Conservation (phyloP, 345 rosid species). For the Aquilaria malaccensis region DNA sequence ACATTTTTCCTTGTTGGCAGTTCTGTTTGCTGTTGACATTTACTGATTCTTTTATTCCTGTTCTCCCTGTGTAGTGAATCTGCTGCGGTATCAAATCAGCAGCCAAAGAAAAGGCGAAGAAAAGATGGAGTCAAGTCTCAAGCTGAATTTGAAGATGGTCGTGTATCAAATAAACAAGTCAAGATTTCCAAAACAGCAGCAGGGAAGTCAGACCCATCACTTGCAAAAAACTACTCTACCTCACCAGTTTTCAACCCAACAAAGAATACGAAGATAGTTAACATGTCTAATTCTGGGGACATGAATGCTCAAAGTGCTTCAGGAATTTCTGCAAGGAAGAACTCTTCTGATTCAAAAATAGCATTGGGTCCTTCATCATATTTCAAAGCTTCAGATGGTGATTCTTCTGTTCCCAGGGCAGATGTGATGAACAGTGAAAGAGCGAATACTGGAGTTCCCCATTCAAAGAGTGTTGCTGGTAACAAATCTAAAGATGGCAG, state of each 20-base stretch:
- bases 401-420: constrained; percentile 27
- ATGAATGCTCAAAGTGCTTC: constrained; percentile 31
- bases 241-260: constrained; percentile 27
- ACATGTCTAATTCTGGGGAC: constrained; percentile 15
- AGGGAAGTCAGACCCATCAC: constrained; percentile 28
- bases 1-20: too few species aligned
- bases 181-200: constrained; percentile 40
- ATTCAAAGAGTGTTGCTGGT: constrained; percentile 28
- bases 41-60: constrained; percentile 1
- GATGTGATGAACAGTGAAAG: constrained; percentile 45
- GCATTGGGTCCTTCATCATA: constrained; percentile 33
- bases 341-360: constrained; percentile 39
- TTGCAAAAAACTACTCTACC: constrained; percentile 26
- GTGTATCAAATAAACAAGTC: constrained; percentile 40
- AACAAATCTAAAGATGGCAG: constrained; percentile 49
- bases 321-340: constrained; percentile 45
- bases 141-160: constrained; percentile 42
- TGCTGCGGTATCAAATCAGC: constrained; percentile 41
- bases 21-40: too few species aligned
- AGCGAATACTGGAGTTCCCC: constrained; percentile 35
- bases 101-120: constrained; percentile 78
- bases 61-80: constrained; percentile 47
- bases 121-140: constrained; percentile 50
- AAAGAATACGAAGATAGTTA: constrained; percentile 10
- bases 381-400: constrained; percentile 36